Percentiles rank a stretch among this genome's conserved stretches.
phyloP scores from a whole-genome alignment of 1,139 yeast species.

The Sugiyamaella japonica region DNA sequence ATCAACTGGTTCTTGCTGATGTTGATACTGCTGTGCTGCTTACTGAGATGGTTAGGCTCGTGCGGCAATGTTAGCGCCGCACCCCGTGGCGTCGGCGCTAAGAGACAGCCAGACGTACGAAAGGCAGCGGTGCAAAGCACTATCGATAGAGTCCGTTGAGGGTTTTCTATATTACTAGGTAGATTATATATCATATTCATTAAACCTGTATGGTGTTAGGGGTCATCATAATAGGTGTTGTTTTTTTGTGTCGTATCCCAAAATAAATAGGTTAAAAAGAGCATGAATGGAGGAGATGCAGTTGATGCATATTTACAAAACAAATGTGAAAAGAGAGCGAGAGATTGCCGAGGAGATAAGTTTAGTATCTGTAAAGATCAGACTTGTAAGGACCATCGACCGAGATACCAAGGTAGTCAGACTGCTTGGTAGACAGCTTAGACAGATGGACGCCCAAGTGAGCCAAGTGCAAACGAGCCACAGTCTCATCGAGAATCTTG shows the following conservation, averaged over 20 bases:
- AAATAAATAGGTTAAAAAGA: conserved; percentile 19
- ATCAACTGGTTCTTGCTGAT: not conserved
- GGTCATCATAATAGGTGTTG: conserved; percentile 8
- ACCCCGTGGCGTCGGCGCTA: not conserved
- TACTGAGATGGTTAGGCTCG: not conserved
- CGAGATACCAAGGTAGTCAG: conserved; percentile 94
- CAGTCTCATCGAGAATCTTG: conserved; percentile 98
- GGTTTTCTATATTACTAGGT: conserved; percentile 17
- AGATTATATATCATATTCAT: conserved; percentile 16
- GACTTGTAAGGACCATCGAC: conserved; percentile 97
- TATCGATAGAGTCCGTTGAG: conserved; percentile 24
- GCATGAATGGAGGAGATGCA: conserved; percentile 22
- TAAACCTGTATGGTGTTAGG: conserved; percentile 9
- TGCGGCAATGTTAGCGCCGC: not conserved
- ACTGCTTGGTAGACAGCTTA: conserved; percentile 74
- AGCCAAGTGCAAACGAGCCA: conserved; percentile 94
- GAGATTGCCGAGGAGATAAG: conserved; percentile 11
- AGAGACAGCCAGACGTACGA: not conserved
- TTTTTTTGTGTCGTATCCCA: conserved; percentile 13
- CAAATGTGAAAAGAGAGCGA: not conserved
- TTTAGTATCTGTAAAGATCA: conserved; percentile 96
- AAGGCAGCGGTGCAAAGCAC: not conserved
- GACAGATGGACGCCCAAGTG: conserved; percentile 94
- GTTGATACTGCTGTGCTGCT: not conserved
- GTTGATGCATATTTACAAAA: conserved; percentile 28